phyloP scores from a whole-genome alignment of 306 rosid genomes.

The Dalbergia cultrata region DNA sequence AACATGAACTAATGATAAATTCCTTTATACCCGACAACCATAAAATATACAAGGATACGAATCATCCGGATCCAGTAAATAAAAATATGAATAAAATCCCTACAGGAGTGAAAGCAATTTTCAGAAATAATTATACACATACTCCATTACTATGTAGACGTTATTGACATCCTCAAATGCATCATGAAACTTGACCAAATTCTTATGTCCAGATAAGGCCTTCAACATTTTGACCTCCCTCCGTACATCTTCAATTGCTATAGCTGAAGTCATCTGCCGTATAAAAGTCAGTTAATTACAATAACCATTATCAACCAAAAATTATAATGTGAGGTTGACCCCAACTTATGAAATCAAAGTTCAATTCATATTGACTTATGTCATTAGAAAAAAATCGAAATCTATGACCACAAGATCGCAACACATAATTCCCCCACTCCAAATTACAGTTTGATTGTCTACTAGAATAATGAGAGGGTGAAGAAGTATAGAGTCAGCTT shows the following conservation, averaged over 20 bases:
- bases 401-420: constrained; percentile 16
- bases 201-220: constrained; percentile 86
- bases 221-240: constrained; percentile 97
- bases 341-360: constrained; percentile 24
- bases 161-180: constrained; percentile 88
- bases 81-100: constrained; percentile 16
- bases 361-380: constrained; percentile 20
- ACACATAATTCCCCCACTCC: background rate
- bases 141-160: constrained; percentile 98
- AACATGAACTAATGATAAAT: constrained; percentile 23
- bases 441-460: constrained; percentile 38
- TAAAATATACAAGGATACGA: constrained; percentile 21
- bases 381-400: constrained; percentile 33
- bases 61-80: constrained; percentile 2
- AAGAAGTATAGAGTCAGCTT: constrained; percentile 34
- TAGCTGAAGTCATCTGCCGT: constrained; percentile 91
- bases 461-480: constrained; percentile 22
- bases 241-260: constrained; percentile 94
- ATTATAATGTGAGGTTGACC: constrained; percentile 10
- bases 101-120: constrained; percentile 24
- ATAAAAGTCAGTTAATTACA: constrained; percentile 42
- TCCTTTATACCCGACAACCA: constrained; percentile 25
- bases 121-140: constrained; percentile 49
- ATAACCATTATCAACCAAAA: constrained; percentile 31
- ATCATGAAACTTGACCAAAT: constrained; percentile 87